These are phyloP conservation scores for Mycena kentingensis DNA, from an alignment of 768 basidiomycete genomes.

Conservation along the genomic window DNA sequence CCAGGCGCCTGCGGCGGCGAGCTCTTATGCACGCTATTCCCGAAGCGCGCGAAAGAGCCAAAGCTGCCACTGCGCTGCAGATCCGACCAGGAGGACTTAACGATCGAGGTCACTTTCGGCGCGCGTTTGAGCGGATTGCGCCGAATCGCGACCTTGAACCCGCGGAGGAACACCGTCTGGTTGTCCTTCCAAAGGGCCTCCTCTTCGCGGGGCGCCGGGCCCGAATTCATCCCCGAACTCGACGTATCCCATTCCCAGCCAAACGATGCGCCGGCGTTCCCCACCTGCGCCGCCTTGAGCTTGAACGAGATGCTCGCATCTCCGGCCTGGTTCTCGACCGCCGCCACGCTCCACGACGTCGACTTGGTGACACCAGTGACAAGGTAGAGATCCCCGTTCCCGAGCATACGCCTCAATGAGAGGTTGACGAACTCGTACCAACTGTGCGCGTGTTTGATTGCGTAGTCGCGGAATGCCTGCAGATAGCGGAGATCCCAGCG, in stretches of 20 bases:
- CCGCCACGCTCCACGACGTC: conserved; percentile 9
- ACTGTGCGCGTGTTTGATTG: not conserved
- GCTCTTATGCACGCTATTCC: too few relatives aligned
- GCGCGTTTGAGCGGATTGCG: not conserved
- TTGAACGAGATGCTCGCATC: conserved; percentile 2
- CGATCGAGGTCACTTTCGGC: not conserved
- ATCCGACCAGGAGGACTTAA: not conserved
- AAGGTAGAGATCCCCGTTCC: conserved; percentile 6
- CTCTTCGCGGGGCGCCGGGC: not conserved
- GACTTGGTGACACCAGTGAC: conserved; percentile 14
- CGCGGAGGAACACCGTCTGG: conserved; percentile 16
- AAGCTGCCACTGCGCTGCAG: too few relatives aligned
- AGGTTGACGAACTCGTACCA: conserved; percentile 18
- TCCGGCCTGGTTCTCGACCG: not conserved
- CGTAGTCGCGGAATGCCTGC: not conserved
- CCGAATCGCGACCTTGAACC: conserved; percentile 17
- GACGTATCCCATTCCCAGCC: conserved; percentile 16
- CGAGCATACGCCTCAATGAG: conserved; percentile 1
- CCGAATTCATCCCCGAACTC: conserved; percentile 5
- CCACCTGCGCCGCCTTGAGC: conserved; percentile 8
- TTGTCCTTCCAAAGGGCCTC: conserved; percentile 8
- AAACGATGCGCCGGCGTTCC: not conserved
- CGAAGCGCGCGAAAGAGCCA: too few relatives aligned
- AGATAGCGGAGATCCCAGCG: not conserved
- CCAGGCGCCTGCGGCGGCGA: too few relatives aligned